These are phyloP conservation scores for Catenaria anguillulae DNA, from an alignment of 371 early-diverging fungal species.

Conservation along the genomic window DNA sequence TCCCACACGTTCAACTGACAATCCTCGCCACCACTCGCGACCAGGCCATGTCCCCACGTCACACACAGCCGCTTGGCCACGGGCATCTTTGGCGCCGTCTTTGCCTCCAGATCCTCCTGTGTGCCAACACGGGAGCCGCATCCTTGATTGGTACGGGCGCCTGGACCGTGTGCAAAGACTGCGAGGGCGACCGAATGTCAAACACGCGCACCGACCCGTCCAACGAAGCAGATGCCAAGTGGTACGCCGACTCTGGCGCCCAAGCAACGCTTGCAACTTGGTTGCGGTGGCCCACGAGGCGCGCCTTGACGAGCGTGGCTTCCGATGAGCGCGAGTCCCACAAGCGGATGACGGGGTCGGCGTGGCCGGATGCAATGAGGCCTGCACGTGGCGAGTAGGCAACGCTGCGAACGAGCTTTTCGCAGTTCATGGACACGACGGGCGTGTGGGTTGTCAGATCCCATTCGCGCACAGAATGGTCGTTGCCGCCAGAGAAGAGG, in stretches of 20 bases:
- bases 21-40: conserved; percentile 1
- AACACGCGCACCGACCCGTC: conserved; percentile 80
- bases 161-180: background rate
- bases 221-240: conserved; percentile 66
- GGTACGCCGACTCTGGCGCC: conserved; percentile 57
- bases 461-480: conserved; percentile 84
- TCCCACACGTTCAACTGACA: background rate
- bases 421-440: conserved; percentile 65
- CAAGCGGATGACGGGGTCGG: conserved; percentile 58
- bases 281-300: conserved; percentile 56
- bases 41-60: background rate
- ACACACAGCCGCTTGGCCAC: background rate
- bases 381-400: conserved; percentile 49
- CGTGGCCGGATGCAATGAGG: conserved; percentile 74
- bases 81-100: background rate
- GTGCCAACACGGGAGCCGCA: background rate
- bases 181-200: conserved; percentile 53
- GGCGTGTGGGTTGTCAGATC: conserved; percentile 61
- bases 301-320: conserved; percentile 54
- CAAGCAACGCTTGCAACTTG: conserved; percentile 75
- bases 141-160: background rate
- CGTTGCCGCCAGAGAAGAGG: conserved; percentile 78
- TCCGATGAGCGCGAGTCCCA: conserved; percentile 78
- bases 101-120: background rate
- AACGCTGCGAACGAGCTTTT: conserved; percentile 59